Conservation (phyloP, 2,329 filamentous ascomycete genomes). For the Grosmannia penicillata region DNA sequence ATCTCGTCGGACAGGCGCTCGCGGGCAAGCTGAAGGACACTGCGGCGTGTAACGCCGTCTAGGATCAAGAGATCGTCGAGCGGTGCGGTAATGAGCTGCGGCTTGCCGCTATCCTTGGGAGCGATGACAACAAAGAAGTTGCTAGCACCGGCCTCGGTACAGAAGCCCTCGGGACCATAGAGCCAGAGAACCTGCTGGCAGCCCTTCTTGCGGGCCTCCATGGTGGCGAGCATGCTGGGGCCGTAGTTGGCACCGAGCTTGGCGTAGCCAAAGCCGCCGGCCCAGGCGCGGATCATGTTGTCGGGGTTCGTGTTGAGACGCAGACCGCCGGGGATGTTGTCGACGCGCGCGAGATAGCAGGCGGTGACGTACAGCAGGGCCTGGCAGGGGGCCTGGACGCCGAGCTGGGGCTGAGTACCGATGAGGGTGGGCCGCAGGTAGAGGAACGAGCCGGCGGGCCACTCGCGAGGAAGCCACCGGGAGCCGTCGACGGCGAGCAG, state of each 20-base stretch:
- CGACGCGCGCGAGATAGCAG: constrained; percentile 44
- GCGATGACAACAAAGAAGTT: constrained; percentile 86
- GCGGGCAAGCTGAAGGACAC: constrained; percentile 57
- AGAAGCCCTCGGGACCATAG: constrained; percentile 60
- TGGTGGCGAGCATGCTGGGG: constrained; percentile 63
- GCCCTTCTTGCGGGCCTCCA: constrained; percentile 55
- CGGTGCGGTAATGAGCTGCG: constrained; percentile 69
- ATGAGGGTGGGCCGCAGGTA: constrained; percentile 85
- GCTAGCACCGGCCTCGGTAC: constrained; percentile 81
- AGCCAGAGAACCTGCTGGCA: constrained; percentile 93
- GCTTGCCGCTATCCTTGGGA: constrained; percentile 37
- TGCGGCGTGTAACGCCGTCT: constrained; percentile 75
- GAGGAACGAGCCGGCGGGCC: constrained; percentile 52
- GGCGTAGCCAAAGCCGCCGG: constrained; percentile 80
- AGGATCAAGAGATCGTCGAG: constrained; percentile 73
- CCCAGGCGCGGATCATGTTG: constrained; percentile 83
- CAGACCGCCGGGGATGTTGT: constrained; percentile 41
- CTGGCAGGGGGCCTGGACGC: constrained; percentile 64
- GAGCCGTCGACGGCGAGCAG: constrained; percentile 59
- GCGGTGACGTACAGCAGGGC: constrained; percentile 81
- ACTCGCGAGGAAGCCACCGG: constrained; percentile 62
- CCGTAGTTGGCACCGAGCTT: constrained; percentile 94
- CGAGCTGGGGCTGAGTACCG: constrained; percentile 64
- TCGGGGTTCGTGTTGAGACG: constrained; percentile 64
- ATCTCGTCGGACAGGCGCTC: constrained; percentile 43